These are phyloP conservation scores for Geranium incanum DNA, from an alignment of 441 rosid genomes.

Conservation along the genomic window DNA sequence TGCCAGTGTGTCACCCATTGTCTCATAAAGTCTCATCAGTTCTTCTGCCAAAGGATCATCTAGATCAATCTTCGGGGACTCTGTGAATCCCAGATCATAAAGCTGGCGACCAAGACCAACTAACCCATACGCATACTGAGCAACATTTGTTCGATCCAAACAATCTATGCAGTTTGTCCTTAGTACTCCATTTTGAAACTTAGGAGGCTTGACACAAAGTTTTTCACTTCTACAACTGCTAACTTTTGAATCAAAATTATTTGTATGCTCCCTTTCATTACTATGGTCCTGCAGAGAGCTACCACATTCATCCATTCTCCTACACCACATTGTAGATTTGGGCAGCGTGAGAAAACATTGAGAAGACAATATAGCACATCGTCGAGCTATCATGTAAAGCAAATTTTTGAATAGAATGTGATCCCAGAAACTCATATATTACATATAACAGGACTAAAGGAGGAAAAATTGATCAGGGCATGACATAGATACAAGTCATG, in stretches of 20 bases:
- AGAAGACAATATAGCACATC: not conserved
- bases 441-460: not conserved
- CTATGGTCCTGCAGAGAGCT: conserved; percentile 32
- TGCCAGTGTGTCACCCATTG: conserved; percentile 99
- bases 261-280: conserved; percentile 40
- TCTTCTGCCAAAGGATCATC: conserved; percentile 76
- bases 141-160: conserved; percentile 98
- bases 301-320: conserved; percentile 34
- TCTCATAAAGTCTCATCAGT: conserved; percentile 82
- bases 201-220: conserved; percentile 42
- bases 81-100: conserved; percentile 60
- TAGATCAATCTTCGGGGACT: conserved; percentile 61
- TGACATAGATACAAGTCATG: not conserved
- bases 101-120: conserved; percentile 92
- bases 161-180: conserved; percentile 99
- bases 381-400: not conserved
- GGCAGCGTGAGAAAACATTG: not conserved
- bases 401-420: not conserved
- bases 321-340: conserved; percentile 27
- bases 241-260: conserved; percentile 28
- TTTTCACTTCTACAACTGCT: conserved; percentile 40
- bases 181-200: conserved; percentile 77
- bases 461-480: not conserved
- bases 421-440: not conserved
- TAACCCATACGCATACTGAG: conserved; percentile 97